Conservation (phyloP, 257 asterid genomes). For the Lavandula angustifolia region DNA sequence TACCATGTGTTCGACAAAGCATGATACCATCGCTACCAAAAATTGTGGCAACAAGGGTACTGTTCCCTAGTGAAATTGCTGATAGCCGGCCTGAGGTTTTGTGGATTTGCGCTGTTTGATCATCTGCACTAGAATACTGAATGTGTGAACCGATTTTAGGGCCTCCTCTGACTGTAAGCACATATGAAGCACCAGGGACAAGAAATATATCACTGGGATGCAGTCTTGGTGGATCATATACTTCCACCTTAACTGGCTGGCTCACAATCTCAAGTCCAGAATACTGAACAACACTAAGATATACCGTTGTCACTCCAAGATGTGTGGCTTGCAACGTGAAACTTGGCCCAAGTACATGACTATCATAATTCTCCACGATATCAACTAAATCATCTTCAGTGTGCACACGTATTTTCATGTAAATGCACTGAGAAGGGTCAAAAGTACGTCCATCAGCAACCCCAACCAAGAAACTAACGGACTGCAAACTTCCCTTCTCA, state of each 20-base stretch:
- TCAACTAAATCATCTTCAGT: conserved; percentile 64
- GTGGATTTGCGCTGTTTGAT: conserved; percentile 58
- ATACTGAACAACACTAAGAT: conserved; percentile 66
- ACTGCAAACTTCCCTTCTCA: conserved; percentile 59
- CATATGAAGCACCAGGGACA: conserved; percentile 87
- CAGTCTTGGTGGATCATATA: conserved; percentile 74
- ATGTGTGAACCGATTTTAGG: conserved; percentile 65
- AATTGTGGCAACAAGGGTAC: conserved; percentile 65
- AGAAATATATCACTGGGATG: conserved; percentile 74
- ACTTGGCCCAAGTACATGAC: conserved; percentile 47
- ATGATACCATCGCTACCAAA: conserved; percentile 54
- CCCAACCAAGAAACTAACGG: conserved; percentile 62
- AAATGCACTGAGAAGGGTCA: conserved; percentile 66
- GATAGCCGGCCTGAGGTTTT: conserved; percentile 54
- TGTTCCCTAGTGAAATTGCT: conserved; percentile 76
- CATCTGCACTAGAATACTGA: conserved; percentile 59
- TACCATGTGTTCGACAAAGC: conserved; percentile 70
- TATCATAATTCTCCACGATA: conserved; percentile 48
- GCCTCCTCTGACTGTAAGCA: conserved; percentile 75
- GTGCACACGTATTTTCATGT: conserved; percentile 67
- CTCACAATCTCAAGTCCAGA: conserved; percentile 72
- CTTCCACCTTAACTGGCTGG: conserved; percentile 69
- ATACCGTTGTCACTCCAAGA: conserved; percentile 72
- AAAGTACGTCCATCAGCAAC: conserved; percentile 61
- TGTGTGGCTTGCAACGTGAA: conserved; percentile 58